Evolutionary conservation across 768 basidiomycete genomes (phyloP), one percentile per base, ranked within the genome.

Genomic region (Tulasnella sp.): DNA sequence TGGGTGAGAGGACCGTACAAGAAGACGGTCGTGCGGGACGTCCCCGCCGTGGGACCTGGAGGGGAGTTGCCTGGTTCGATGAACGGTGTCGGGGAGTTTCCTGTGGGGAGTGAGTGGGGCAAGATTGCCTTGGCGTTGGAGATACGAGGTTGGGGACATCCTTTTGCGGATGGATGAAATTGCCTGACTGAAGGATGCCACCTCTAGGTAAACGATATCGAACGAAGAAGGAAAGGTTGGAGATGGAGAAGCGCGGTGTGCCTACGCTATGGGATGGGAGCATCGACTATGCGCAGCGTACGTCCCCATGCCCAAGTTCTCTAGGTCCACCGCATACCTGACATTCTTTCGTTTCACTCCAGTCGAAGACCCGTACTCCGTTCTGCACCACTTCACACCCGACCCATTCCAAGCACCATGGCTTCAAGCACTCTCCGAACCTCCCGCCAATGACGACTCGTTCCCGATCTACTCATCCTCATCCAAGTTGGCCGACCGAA

Each of bases 181-280:
- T 28, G n/a, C 7, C 20, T n/a, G 31, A 28, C 34, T 69, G 28
- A 69, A 69, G 64, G 31, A 20, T 34, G 24, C 9, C 72, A 4
- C 0, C n/a, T 14, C 41, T 37, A 81, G 81, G 81, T 6, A 72
- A 64, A 78, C 89, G 91, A 18, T 94, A 94, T 83, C 90, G 90
- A 79, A 94, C 93, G 1, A 95, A 95, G 87, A 94, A 93, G 83
- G 94, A 95, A 82, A 88, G 94, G 14, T 83, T 94, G 80, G 88
- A 92, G n/a, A 89, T 94, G 72, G 94, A 95, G 83, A 92, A 90
- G 81, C 91, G 92, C 81, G 94, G 94, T 0, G 93, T 92, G 24
- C 94, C 94, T 0, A 88, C 89, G 34, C 87, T 87, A 8, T 84
- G 90, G n/a, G 94, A 95, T 83, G 94, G 94, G n/a, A 94, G 94